Evolutionary conservation across 106 monocot species (phyloP).

Genomic region (Dendrobium officinale): DNA sequence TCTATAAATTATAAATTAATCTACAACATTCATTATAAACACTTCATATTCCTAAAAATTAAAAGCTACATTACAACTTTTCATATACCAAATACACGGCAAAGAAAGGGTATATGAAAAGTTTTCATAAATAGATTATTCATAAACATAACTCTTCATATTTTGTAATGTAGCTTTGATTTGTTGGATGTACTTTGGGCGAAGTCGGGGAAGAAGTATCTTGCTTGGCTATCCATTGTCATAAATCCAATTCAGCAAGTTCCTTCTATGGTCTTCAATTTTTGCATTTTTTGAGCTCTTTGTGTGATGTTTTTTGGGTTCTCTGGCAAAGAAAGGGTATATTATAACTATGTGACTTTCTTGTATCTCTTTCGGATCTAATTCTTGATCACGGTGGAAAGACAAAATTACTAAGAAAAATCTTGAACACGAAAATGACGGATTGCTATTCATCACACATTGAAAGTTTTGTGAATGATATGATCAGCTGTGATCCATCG

Average conservation of each 20-base stretch:
- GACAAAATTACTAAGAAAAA: background rate
- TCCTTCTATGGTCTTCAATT: conserved; percentile 53
- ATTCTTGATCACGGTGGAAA: background rate
- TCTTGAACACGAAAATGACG: background rate
- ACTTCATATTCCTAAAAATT: too few species aligned
- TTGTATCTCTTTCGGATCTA: background rate
- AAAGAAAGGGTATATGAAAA: too few species aligned
- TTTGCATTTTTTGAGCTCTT: conserved; percentile 54
- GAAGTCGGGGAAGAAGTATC: conserved; percentile 59
- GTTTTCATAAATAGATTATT: too few species aligned
- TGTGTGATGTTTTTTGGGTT: conserved; percentile 93
- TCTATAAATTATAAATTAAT: too few species aligned
- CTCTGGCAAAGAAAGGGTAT: conserved; percentile 73
- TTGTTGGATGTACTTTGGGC: conserved; percentile 89
- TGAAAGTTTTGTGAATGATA: background rate
- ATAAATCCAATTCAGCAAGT: conserved; percentile 73
- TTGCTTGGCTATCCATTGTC: conserved; percentile 86
- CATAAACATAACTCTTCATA: too few species aligned
- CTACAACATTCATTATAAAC: too few species aligned
- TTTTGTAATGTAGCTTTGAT: conserved; percentile 14
- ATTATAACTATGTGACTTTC: background rate
- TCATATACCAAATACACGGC: too few species aligned
- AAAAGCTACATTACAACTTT: too few species aligned
- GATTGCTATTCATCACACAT: background rate
- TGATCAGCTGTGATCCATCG: background rate